These are phyloP conservation scores for Funneliformis caledonium DNA, from an alignment of 371 early-diverging fungal genomes.

Conservation along the genomic window DNA sequence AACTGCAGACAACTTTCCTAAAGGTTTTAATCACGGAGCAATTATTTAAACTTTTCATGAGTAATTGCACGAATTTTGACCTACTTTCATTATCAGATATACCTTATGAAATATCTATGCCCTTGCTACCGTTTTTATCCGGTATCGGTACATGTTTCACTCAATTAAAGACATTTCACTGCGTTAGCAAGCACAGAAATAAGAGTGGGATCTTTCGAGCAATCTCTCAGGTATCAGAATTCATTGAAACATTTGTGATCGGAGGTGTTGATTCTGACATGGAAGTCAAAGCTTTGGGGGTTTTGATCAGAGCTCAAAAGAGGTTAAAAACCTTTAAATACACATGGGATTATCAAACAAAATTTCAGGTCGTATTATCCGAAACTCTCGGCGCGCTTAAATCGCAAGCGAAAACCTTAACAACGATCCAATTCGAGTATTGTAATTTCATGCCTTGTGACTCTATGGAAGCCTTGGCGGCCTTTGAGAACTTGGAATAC, in stretches of 20 bases:
- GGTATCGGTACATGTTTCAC: background rate
- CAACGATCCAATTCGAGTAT: slow-evolving; percentile 1
- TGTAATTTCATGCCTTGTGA: slow-evolving; percentile 9
- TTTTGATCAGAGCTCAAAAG: slow-evolving; percentile 2
- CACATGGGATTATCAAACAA: background rate
- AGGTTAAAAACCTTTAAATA: slow-evolving; percentile 10
- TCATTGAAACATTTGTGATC: background rate
- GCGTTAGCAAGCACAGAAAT: background rate
- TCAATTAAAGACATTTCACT: background rate
- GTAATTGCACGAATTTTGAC: background rate
- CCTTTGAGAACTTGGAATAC: background rate
- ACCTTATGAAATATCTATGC: slow-evolving; percentile 2
- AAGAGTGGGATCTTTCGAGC: slow-evolving; percentile 1
- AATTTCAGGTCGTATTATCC: background rate
- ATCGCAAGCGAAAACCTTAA: background rate
- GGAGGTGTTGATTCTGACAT: slow-evolving; percentile 3
- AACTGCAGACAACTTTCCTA: background rate
- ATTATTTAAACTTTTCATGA: slow-evolving; percentile 12
- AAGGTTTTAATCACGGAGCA: slow-evolving; percentile 1
- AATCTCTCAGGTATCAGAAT: slow-evolving; percentile 7
- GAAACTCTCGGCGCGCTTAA: slow-evolving; percentile 2
- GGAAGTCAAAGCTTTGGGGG: slow-evolving; percentile 13
- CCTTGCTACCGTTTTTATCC: background rate
- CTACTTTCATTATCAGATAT: slow-evolving; percentile 9
- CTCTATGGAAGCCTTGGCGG: background rate